A percentile compares a stretch with the other conserved stretches of the same genome.
These are phyloP conservation scores for Fusarium pilosicola DNA, from an alignment of 2,329 filamentous ascomycete genomes.

Conservation along the genomic window DNA sequence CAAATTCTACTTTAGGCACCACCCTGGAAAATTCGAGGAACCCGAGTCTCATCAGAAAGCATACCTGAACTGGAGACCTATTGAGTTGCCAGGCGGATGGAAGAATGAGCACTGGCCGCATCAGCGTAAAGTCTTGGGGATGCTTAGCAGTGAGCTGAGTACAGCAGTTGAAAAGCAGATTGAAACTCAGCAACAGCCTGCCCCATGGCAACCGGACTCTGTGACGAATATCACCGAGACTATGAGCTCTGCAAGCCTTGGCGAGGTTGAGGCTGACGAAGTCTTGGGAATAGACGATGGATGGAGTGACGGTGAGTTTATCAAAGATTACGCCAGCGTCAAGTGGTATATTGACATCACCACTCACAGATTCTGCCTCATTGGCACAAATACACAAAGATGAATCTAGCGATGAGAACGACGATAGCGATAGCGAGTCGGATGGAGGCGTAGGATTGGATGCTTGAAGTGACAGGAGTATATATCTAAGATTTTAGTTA, in stretches of 20 bases:
- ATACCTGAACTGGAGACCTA: conserved; percentile 54
- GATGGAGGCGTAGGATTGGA: conserved; percentile 21
- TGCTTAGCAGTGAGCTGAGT: conserved; percentile 19
- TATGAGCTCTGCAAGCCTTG: neutral
- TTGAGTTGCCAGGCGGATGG: conserved; percentile 10
- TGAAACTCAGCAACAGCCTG: neutral
- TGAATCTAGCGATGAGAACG: neutral
- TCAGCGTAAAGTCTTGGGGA: conserved; percentile 15
- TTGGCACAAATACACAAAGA: conserved; percentile 3
- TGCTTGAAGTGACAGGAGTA: neutral
- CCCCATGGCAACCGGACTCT: conserved; percentile 24
- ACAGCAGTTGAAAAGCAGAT: conserved; percentile 11
- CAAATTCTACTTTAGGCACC: conserved; percentile 54
- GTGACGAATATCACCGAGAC: conserved; percentile 25
- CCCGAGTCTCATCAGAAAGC: conserved; percentile 53
- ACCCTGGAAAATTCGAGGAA: conserved; percentile 48
- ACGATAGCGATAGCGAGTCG: conserved; percentile 10
- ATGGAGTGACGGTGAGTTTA: neutral
- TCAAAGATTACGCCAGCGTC: neutral
- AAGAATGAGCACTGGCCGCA: conserved; percentile 14
- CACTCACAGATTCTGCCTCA: conserved; percentile 13
- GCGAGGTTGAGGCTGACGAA: conserved; percentile 7
- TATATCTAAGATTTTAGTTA: neutral
- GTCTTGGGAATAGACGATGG: neutral
- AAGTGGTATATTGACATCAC: neutral